Evolutionary conservation across 108 stramenopile genomes (phyloP).

Genomic region (Skeletonema menzelii): DNA sequence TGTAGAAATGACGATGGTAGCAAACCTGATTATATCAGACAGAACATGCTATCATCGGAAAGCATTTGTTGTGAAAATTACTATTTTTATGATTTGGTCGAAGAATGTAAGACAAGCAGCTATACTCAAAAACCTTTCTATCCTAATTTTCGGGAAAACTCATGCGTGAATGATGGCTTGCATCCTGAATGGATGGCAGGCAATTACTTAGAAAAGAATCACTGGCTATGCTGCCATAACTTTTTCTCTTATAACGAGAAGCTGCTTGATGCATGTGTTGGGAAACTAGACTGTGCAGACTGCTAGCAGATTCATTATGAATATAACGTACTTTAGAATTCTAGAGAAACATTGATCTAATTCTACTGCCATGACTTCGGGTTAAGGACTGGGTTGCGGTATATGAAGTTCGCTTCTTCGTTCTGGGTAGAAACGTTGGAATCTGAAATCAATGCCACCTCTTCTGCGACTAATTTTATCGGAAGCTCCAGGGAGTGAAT

Average conservation of each 20-base stretch:
- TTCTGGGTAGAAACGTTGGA: constrained; percentile 11
- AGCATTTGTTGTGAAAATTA: not conserved
- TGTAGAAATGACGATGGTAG: not conserved
- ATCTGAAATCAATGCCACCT: constrained; percentile 26
- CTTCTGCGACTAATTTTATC: constrained; percentile 23
- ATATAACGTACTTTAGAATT: not conserved
- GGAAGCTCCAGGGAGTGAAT: constrained; percentile 36
- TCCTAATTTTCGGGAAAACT: constrained; percentile 10
- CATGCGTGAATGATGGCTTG: constrained; percentile 27
- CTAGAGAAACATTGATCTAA: not conserved
- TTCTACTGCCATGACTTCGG: constrained; percentile 24
- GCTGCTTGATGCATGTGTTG: not conserved
- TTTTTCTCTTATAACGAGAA: constrained; percentile 7
- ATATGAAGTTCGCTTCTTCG: constrained; percentile 42
- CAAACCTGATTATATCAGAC: not conserved
- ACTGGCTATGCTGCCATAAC: constrained; percentile 15
- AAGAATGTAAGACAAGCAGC: not conserved
- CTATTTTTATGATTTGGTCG: not conserved
- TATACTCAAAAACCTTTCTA: constrained; percentile 9
- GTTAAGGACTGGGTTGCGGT: constrained; percentile 39
- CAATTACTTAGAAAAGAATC: constrained; percentile 6
- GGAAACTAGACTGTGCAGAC: not conserved
- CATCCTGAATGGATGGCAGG: constrained; percentile 25
- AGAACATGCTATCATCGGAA: not conserved
- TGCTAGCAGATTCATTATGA: not conserved